Evolutionary conservation across 2,329 filamentous ascomycete species (phyloP).

Genomic region (Fusarium clavum): DNA sequence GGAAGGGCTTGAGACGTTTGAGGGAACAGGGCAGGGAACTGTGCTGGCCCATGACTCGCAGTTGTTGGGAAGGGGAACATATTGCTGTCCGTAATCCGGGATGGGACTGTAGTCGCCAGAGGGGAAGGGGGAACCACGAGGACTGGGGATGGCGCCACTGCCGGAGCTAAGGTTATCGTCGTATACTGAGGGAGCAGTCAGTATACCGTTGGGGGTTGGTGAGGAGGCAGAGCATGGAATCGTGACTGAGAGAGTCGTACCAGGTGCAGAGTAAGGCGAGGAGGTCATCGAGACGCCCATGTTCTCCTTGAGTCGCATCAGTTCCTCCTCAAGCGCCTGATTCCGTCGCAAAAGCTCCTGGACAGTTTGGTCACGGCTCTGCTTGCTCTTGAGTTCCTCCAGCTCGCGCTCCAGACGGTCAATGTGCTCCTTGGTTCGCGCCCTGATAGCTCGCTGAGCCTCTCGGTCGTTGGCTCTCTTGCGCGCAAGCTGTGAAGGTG

Average conservation of each 20-base stretch:
- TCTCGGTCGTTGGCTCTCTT: slow-evolving; percentile 94
- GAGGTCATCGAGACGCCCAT: slow-evolving; percentile 58
- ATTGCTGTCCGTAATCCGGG: slow-evolving; percentile 56
- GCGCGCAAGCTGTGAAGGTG: slow-evolving; percentile 86
- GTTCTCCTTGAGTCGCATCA: slow-evolving; percentile 59
- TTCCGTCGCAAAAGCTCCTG: slow-evolving; percentile 65
- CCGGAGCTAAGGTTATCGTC: slow-evolving; percentile 56
- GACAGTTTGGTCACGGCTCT: slow-evolving; percentile 62
- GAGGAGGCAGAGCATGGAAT: background rate
- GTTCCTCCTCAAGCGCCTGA: slow-evolving; percentile 65
- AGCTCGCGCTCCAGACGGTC: slow-evolving; percentile 81
- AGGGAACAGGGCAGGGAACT: slow-evolving; percentile 58
- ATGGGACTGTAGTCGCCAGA: slow-evolving; percentile 58
- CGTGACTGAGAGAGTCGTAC: slow-evolving; percentile 45
- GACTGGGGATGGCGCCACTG: slow-evolving; percentile 56
- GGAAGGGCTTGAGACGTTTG: slow-evolving; percentile 64
- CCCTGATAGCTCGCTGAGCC: slow-evolving; percentile 87
- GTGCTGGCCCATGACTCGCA: slow-evolving; percentile 61
- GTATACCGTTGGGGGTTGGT: slow-evolving; percentile 13
- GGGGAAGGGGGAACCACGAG: slow-evolving; percentile 60
- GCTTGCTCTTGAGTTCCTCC: slow-evolving; percentile 71
- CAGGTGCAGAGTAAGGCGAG: slow-evolving; percentile 56
- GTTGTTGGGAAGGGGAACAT: slow-evolving; percentile 55
- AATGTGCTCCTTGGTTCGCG: slow-evolving; percentile 88
- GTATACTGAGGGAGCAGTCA: slow-evolving; percentile 50